Evolutionary conservation across 2,329 filamentous ascomycete genomes (phyloP), one percentile per base, ranked within the genome.

Genomic region (Arthrobotrys megalospora): DNA sequence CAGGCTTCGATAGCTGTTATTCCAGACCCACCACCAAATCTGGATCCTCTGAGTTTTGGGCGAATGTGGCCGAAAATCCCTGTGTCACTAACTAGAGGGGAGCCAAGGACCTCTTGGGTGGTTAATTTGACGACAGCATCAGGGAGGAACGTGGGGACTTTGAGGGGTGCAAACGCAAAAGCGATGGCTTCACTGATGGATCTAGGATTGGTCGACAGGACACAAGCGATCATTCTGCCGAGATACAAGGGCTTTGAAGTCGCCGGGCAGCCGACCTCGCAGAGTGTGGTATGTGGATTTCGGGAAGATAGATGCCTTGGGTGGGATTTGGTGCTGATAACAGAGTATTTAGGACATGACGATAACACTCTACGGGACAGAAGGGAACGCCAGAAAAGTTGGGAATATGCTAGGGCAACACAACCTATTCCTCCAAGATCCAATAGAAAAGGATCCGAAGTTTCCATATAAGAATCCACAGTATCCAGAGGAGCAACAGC

Each of bases 31-130:
- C 73, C 73, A 36, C 73, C 73, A 8, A 70, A 76, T 38, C 65
- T 71, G 43, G 73, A 77, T 48, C 73, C 73, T 16, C 24, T 71
- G 34, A 71, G 66, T 19, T 77, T 77, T 63, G 73, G 73, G 45
- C 73, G 73, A 12, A 77, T 77, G 73, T 77, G 73, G 73, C 73
- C 73, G 6, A 77, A 77, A 32, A 77, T 77, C 43, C 73, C 73
- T 1, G 73, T 77, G 10, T 48, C 73, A 11, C 12, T 77, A 24
- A 50, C 66, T 1, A 68, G 73, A 38, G 73, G 73, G 8, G 73
- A 77, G 14, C 73, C 73, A 11, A 47, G 66, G 28, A 67, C 48
- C 1, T 60, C 55, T 16, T 77, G 60, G 24, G 73, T 77, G 62
- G 73, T 77, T n/a, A 77, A 77, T 50, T 34, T 77, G 50, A 71